Conservation (phyloP, 805 yeast genomes). For the Pichia eremophila region DNA sequence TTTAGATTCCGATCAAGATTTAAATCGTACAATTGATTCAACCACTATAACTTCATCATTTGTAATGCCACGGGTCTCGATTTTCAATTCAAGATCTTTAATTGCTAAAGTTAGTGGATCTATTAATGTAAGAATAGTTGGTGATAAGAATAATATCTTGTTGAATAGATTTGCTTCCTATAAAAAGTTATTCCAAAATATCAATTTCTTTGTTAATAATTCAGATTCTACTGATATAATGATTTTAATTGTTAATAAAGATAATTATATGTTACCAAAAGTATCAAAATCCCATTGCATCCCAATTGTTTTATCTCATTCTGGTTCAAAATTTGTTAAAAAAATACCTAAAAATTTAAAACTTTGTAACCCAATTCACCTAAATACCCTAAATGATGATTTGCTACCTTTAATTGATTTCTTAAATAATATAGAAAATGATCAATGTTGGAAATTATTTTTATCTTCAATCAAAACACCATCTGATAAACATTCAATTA, state of each 20-base stretch:
- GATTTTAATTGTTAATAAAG: conserved; percentile 20
- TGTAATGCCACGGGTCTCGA: conserved; percentile 30
- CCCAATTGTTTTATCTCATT: conserved; percentile 1
- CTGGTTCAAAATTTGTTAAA: neutral
- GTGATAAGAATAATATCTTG: conserved; percentile 15
- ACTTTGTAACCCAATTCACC: conserved; percentile 26
- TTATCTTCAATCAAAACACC: conserved; percentile 1
- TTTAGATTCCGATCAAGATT: conserved; percentile 9
- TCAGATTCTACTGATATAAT: conserved; percentile 18
- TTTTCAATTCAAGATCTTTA: conserved; percentile 6
- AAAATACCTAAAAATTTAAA: conserved; percentile 14
- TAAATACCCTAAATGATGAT: conserved; percentile 22
- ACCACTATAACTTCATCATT: conserved; percentile 27
- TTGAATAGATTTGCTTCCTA: conserved; percentile 19
- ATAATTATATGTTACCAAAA: conserved; percentile 22
- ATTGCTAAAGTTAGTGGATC: neutral
- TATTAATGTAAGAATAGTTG: conserved; percentile 22
- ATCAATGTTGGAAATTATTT: conserved; percentile 10
- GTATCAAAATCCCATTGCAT: conserved; percentile 6
- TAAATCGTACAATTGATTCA: conserved; percentile 19
- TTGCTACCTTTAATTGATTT: conserved; percentile 26
- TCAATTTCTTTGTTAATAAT: conserved; percentile 15
- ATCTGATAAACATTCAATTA: conserved; percentile 8
- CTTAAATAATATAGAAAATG: conserved; percentile 18
- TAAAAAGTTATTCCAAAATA: conserved; percentile 22